Conservation (phyloP, 176 grass and related monocot genomes). For the Rhynchospora breviuscula region DNA sequence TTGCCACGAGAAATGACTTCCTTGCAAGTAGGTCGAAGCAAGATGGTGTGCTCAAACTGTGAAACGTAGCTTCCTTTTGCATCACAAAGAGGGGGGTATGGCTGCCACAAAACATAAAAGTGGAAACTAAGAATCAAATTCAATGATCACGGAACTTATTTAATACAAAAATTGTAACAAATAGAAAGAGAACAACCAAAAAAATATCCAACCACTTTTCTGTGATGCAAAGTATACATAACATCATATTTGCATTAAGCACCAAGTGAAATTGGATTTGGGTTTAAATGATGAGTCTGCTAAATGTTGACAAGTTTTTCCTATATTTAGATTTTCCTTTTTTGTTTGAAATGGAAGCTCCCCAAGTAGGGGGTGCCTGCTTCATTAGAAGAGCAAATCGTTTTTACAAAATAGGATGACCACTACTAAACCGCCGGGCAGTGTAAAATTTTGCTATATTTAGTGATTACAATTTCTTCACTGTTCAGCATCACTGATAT, state of each 20-base stretch:
- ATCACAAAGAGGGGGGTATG: slow-evolving; percentile 82
- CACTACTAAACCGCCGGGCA: no score
- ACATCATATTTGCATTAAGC: not conserved
- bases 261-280: not conserved
- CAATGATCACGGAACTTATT: not conserved
- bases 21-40: slow-evolving; percentile 93
- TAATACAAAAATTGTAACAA: no score
- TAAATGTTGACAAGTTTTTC: not conserved
- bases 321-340: not conserved
- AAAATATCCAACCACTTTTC: not conserved
- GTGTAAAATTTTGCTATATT: no score
- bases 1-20: slow-evolving; percentile 87
- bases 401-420: no score
- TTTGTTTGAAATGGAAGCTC: no score
- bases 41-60: slow-evolving; percentile 92
- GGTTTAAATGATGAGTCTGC: not conserved
- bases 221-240: not conserved
- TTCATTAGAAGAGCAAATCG: no score
- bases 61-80: slow-evolving; percentile 92
- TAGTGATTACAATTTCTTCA: no score
- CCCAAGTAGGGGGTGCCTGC: no score
- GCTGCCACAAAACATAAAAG: slow-evolving; percentile 34
- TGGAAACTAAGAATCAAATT: not conserved
- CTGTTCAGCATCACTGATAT: not conserved
- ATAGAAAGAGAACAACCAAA: not conserved